A percentile compares a stretch with the other conserved stretches of the same genome.
Conservation (phyloP, 2,329 filamentous ascomycete genomes). For the Botrytis squamosa region DNA sequence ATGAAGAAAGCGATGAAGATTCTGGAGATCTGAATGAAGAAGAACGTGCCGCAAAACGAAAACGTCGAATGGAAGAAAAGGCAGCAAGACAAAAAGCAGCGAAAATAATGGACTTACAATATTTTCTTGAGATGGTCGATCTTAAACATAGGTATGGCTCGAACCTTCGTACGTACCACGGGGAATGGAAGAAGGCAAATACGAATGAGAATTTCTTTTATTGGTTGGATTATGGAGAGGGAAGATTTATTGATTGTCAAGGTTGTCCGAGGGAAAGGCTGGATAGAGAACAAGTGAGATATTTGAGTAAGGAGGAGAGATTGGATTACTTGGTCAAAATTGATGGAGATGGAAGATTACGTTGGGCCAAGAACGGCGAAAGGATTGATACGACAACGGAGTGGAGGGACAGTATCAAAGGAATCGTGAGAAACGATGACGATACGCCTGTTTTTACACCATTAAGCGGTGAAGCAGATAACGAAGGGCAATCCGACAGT, state of each 20-base stretch:
- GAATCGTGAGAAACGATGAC: conserved; percentile 64
- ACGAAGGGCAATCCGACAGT: conserved; percentile 1
- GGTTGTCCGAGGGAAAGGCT: conserved; percentile 71
- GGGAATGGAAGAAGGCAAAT: conserved; percentile 74
- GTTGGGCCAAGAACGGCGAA: conserved; percentile 81
- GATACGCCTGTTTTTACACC: conserved; percentile 53
- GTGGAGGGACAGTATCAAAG: conserved; percentile 78
- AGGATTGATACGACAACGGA: conserved; percentile 73
- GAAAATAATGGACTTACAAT: conserved; percentile 80
- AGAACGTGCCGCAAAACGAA: conserved; percentile 43
- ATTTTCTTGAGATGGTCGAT: conserved; percentile 83
- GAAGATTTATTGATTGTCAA: conserved; percentile 65
- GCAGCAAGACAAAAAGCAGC: conserved; percentile 62
- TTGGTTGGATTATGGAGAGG: conserved; percentile 84
- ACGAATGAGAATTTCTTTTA: conserved; percentile 91
- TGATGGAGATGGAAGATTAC: conserved; percentile 70
- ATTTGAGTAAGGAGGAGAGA: conserved; percentile 78
- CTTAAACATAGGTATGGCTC: conserved; percentile 68
- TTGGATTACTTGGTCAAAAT: conserved; percentile 77
- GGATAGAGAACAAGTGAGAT: conserved; percentile 77
- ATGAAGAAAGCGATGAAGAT: conserved; percentile 27
- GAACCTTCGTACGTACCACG: conserved; percentile 78
- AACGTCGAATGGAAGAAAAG: conserved; percentile 50
- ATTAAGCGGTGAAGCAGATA: conserved; percentile 32
- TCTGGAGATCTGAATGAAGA: conserved; percentile 37